Evolutionary conservation across 768 basidiomycete species (phyloP).

Genomic region (Ramaria sp.): DNA sequence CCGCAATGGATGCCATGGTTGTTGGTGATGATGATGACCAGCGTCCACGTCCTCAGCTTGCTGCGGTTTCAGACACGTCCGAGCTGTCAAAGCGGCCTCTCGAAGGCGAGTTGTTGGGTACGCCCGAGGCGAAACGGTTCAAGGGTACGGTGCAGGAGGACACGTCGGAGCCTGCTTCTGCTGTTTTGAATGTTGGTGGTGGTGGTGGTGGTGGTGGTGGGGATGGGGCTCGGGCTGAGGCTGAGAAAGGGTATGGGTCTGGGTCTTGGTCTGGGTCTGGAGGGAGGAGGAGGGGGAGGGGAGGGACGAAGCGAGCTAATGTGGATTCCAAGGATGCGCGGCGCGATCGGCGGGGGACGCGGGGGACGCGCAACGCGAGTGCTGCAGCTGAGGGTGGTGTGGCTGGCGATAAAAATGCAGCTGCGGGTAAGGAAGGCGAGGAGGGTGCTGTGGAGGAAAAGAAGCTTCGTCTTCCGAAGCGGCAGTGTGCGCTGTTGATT

Average conservation of each 20-base stretch:
- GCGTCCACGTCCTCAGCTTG: no score
- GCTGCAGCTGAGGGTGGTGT: no score
- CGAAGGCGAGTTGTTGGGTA: not conserved
- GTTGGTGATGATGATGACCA: no score
- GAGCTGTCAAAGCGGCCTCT: not conserved
- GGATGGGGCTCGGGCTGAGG: no score
- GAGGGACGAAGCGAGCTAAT: slow-evolving; percentile 2
- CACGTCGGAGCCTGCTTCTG: not conserved
- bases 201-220: no score
- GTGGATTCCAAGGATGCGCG: slow-evolving; percentile 1
- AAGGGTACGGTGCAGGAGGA: not conserved
- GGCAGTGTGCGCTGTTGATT: slow-evolving; percentile 72
- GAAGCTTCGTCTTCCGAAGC: slow-evolving; percentile 62
- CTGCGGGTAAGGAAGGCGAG: slow-evolving; percentile 13
- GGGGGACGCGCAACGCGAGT: slow-evolving; percentile 1
- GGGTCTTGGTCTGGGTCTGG: no score
- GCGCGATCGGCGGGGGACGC: slow-evolving; percentile 1
- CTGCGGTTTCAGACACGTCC: not conserved
- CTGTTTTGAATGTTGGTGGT: no score
- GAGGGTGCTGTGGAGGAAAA: slow-evolving; percentile 24
- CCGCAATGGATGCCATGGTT: no score
- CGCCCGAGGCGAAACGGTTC: not conserved
- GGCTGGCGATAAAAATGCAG: slow-evolving; percentile 18
- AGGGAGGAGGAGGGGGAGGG: not conserved
- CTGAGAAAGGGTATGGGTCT: no score